phyloP scores from a whole-genome alignment of 2,329 filamentous ascomycete genomes.

The Blastomyces gilchristii region DNA sequence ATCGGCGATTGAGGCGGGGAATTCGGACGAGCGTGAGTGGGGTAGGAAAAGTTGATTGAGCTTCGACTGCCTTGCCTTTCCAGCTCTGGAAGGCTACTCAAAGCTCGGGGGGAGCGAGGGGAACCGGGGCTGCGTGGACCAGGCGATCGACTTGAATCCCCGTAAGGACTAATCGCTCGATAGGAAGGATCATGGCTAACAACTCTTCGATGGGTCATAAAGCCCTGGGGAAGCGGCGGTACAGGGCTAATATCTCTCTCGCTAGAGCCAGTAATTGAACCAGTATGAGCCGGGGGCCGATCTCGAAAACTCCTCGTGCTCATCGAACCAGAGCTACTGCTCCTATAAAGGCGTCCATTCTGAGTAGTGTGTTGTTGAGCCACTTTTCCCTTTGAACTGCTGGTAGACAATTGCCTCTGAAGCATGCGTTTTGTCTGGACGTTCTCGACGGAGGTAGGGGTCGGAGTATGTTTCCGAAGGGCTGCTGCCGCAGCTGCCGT shows the following conservation, averaged over 20 bases:
- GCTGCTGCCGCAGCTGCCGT: constrained; percentile 80
- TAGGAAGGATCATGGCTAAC: constrained; percentile 43
- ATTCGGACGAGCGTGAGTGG: constrained; percentile 32
- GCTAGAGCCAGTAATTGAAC: constrained; percentile 37
- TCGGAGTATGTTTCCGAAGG: constrained; percentile 64
- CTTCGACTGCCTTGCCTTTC: constrained; percentile 33
- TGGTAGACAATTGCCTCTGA: constrained; percentile 60
- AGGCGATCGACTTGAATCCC: constrained; percentile 21
- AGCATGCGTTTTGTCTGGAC: constrained; percentile 79
- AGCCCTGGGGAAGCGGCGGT: constrained; percentile 56
- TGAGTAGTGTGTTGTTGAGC: constrained; percentile 31
- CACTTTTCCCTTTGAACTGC: constrained; percentile 35
- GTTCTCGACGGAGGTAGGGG: constrained; percentile 68
- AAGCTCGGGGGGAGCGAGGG: constrained; percentile 15
- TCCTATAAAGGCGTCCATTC: constrained; percentile 47
- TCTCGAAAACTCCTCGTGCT: constrained; percentile 77
- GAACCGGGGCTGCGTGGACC: constrained; percentile 10
- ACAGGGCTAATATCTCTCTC: constrained; percentile 53
- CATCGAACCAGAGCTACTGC: constrained; percentile 71
- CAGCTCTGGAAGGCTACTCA: constrained; percentile 26
- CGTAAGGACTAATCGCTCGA: constrained; percentile 38
- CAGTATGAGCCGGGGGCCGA: constrained; percentile 48
- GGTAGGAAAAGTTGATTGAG: constrained; percentile 42
- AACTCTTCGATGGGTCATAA: constrained; percentile 32
- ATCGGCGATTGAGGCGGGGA: constrained; percentile 28